Base-by-base conservation (phyloP, 352 stramenopile species). In the Plasmopara viticola region DNA sequence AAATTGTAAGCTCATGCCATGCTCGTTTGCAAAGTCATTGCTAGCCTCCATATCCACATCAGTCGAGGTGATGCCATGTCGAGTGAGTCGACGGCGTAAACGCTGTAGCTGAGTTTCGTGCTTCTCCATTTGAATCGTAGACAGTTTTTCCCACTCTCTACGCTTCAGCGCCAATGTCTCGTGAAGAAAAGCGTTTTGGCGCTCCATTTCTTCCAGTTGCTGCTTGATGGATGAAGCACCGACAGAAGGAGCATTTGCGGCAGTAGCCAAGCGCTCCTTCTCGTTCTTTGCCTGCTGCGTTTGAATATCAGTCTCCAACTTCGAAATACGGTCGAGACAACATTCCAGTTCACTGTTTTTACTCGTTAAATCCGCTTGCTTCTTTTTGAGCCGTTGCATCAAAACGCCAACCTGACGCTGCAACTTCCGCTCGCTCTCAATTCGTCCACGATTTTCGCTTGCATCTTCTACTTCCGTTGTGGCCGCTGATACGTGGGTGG, bases 391-490 rank as follows among this genome's bases (percentile, higher is more conserved):
- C 0, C 72, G 62, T 39, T 80, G 54, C 38, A 71, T 75, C 40
- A 96, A 35, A 7, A 76, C 64, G 9, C 87, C 81, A 0, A 94
- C 60, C 15, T 75, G 68, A 15, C 78, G 74, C 53, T 93, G 71
- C 28, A 94, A 58, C 48, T 77, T 86, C 28, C 87, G 85, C 37
- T 88, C 82, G 0, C 31, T 51, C 18, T 93, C 80, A 64, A 84
- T 81, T 20, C 74, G 70, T 46, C 53, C 66, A 39, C 41, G 52
- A 51, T 44, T 64, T 44, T 41, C 17, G 15, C 48, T 62, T 20
- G 48, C 45, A n/a, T 53, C 50, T 30, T 15, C 31, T 20, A 42
- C 29, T 45, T 51, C 35, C 13, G 40, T 29, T 6, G 44, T 20
- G 4, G 37, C 20, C 5, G 45, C n/a, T 41, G 56, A 13, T 6